Conservation (phyloP, 495 filamentous ascomycete species). For the Xanthoparmelia taractica region DNA sequence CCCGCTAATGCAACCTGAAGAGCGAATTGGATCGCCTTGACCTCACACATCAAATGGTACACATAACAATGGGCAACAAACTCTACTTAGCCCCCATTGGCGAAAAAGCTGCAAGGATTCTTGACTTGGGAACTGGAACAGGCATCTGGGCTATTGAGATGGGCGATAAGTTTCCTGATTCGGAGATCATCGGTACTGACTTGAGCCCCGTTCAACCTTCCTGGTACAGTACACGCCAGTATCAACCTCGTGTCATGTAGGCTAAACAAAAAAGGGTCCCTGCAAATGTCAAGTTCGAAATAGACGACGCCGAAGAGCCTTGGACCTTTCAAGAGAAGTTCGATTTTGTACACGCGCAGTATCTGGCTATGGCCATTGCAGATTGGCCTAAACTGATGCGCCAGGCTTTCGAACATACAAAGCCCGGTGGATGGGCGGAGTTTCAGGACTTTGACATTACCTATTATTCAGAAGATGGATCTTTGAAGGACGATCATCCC, state of each 20-base stretch:
- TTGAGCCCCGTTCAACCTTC: conserved; percentile 49
- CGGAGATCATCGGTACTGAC: conserved; percentile 57
- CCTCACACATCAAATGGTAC: too few relatives aligned
- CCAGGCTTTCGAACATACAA: conserved; percentile 27
- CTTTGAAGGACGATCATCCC: conserved; percentile 18
- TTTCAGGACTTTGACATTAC: conserved; percentile 31
- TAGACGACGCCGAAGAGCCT: conserved; percentile 49
- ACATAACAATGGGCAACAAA: too few relatives aligned
- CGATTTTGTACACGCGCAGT: conserved; percentile 45
- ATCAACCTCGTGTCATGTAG: too few relatives aligned
- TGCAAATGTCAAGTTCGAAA: conserved; percentile 53
- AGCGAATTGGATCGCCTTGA: too few relatives aligned
- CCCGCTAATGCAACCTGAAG: too few relatives aligned
- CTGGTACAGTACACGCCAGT: conserved; percentile 30
- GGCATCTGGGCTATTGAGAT: conserved; percentile 56
- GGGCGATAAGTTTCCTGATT: conserved; percentile 48
- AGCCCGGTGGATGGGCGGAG: conserved; percentile 29
- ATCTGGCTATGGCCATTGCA: conserved; percentile 39
- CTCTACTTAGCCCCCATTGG: too few relatives aligned
- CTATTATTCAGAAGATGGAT: conserved; percentile 27
- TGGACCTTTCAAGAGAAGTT: conserved; percentile 42
- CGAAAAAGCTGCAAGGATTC: conserved; percentile 30
- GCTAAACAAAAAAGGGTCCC: conserved; percentile 38
- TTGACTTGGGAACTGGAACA: conserved; percentile 50
- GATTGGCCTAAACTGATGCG: conserved; percentile 42